Evolutionary conservation across 495 filamentous ascomycete species (phyloP).

Genomic region (Polyplosphaeria fusca): DNA sequence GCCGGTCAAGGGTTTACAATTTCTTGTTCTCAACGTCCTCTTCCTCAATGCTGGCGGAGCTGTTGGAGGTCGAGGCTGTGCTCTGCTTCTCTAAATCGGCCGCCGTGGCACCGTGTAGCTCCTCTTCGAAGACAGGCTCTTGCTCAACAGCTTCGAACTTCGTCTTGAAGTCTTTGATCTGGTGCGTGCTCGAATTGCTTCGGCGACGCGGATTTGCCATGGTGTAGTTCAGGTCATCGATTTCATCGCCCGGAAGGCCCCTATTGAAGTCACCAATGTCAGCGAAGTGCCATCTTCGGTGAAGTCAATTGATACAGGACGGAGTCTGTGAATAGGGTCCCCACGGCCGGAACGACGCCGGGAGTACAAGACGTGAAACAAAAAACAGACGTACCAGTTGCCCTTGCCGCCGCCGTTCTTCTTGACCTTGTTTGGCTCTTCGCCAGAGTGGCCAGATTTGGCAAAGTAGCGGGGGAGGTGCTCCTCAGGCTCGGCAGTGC

Average conservation of each 20-base stretch:
- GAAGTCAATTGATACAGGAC: no score
- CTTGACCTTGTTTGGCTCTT: conserved; percentile 89
- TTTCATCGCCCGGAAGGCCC: conserved; percentile 80
- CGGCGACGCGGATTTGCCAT: conserved; percentile 83
- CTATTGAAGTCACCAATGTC: conserved; percentile 44
- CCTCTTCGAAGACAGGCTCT: conserved; percentile 88
- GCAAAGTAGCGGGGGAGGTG: conserved; percentile 86
- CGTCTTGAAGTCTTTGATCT: conserved; percentile 69
- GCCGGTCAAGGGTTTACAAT: conserved; percentile 15
- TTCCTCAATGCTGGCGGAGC: conserved; percentile 29
- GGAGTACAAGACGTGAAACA: no score
- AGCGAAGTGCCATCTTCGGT: no score
- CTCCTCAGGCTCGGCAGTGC: conserved; percentile 61
- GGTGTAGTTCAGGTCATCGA: conserved; percentile 67
- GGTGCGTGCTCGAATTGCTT: conserved; percentile 79
- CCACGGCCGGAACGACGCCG: no score
- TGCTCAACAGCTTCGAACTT: conserved; percentile 84
- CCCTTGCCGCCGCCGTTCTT: conserved; percentile 91
- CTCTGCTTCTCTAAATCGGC: conserved; percentile 41
- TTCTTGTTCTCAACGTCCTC: conserved; percentile 39
- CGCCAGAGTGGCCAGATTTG: conserved; percentile 77
- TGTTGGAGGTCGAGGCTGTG: conserved; percentile 34
- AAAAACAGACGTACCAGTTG: conserved; percentile 69
- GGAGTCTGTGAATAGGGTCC: no score
- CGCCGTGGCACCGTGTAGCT: conserved; percentile 54